Conservation (phyloP, 2,329 filamentous ascomycete species). For the Ceratocystis papillata region DNA sequence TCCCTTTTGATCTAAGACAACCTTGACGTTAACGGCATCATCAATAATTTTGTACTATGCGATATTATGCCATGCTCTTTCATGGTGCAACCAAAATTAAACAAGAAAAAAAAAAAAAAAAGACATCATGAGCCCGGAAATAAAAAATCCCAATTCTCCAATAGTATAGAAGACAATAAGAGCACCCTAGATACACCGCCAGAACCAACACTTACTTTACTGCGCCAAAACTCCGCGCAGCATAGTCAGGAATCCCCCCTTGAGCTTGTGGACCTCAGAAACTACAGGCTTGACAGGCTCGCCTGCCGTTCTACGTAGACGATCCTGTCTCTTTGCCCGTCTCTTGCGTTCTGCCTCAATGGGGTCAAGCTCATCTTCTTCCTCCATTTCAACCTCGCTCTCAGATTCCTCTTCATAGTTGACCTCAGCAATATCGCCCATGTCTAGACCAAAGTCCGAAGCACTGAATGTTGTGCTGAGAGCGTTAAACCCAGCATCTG, state of each 20-base stretch:
- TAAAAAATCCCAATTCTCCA: neutral
- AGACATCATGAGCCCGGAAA: neutral
- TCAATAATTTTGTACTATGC: too few relatives aligned
- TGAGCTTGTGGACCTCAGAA: slow-evolving; percentile 68
- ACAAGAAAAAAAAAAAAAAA: neutral
- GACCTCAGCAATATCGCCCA: slow-evolving; percentile 77
- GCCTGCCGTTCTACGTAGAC: slow-evolving; percentile 66
- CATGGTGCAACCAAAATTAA: too few relatives aligned
- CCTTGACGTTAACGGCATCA: too few relatives aligned
- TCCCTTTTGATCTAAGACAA: too few relatives aligned
- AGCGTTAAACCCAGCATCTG: slow-evolving; percentile 39
- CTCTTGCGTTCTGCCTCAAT: slow-evolving; percentile 77
- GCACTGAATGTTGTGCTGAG: slow-evolving; percentile 56
- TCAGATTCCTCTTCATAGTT: slow-evolving; percentile 50
- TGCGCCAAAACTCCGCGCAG: slow-evolving; percentile 69
- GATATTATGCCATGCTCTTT: too few relatives aligned
- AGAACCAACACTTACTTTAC: slow-evolving; percentile 33
- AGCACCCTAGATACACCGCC: neutral
- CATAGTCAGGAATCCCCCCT: slow-evolving; percentile 71
- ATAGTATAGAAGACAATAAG: neutral
- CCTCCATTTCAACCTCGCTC: slow-evolving; percentile 55
- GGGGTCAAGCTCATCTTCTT: slow-evolving; percentile 70
- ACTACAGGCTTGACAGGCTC: slow-evolving; percentile 74
- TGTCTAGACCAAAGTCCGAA: slow-evolving; percentile 80
- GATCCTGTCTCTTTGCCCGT: slow-evolving; percentile 65